phyloP scores from a whole-genome alignment of 176 grass and related monocot species.

The Cymbopogon citratus region DNA sequence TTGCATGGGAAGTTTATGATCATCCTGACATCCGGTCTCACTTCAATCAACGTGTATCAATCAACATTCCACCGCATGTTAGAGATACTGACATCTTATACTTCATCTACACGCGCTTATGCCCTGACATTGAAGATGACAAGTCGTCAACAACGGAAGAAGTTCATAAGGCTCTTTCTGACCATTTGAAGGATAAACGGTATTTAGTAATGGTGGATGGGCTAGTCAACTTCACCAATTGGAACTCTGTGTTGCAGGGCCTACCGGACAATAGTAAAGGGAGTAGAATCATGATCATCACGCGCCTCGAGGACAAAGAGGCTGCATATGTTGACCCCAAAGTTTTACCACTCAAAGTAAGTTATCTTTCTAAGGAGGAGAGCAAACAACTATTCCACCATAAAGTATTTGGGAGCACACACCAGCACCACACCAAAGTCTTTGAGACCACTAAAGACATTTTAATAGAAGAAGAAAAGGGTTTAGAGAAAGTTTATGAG shows the following conservation, averaged over 20 bases:
- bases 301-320: constrained; percentile 10
- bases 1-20: background rate
- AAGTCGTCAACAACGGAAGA: background rate
- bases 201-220: constrained; percentile 32
- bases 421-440: background rate
- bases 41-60: background rate
- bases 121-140: background rate
- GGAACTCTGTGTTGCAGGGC: background rate
- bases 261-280: constrained; percentile 12
- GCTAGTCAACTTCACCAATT: background rate
- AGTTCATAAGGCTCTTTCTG: background rate
- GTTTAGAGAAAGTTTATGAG: background rate
- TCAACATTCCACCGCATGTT: background rate
- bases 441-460: background rate
- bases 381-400: background rate
- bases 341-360: background rate
- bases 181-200: background rate
- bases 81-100: background rate
- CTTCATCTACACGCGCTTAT: background rate
- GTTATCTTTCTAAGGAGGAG: background rate
- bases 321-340: background rate
- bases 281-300: background rate
- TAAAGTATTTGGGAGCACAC: background rate
- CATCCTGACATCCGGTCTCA: background rate
- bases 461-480: too few species aligned